phyloP scores from a whole-genome alignment of 176 grass and related monocot species.

The Oryza meyeriana region DNA sequence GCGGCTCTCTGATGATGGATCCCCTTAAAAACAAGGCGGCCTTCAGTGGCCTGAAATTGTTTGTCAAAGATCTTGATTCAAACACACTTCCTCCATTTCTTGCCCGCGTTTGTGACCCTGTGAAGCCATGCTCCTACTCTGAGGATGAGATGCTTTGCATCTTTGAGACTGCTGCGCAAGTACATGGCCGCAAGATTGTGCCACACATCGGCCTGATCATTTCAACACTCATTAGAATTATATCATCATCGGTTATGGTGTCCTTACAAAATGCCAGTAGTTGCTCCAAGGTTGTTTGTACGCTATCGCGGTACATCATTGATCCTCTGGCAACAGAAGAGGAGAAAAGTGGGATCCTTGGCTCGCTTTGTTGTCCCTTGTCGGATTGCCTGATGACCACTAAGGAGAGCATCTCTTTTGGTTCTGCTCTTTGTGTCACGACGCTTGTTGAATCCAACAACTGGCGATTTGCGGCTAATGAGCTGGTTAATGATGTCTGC shows the following conservation, averaged over 20 bases:
- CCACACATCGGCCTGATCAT: slow-evolving; percentile 48
- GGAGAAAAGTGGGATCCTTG: slow-evolving; percentile 46
- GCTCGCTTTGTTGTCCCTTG: slow-evolving; percentile 46
- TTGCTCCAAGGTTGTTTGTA: slow-evolving; percentile 49
- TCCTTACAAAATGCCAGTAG: slow-evolving; percentile 25
- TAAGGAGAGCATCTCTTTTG: slow-evolving; percentile 46
- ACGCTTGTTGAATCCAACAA: slow-evolving; percentile 56
- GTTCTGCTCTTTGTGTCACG: slow-evolving; percentile 50
- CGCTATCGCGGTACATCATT: slow-evolving; percentile 47
- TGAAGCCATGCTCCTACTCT: slow-evolving; percentile 22
- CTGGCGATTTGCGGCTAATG: slow-evolving; percentile 52
- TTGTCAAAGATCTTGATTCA: slow-evolving; percentile 51
- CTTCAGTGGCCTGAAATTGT: slow-evolving; percentile 36
- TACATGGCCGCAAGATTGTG: slow-evolving; percentile 47
- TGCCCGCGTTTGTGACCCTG: slow-evolving; percentile 33
- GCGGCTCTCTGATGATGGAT: slow-evolving; percentile 11
- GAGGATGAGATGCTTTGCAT: slow-evolving; percentile 47
- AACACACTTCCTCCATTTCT: slow-evolving; percentile 66
- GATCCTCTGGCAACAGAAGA: slow-evolving; percentile 45
- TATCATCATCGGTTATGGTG: slow-evolving; percentile 27
- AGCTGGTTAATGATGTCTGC: slow-evolving; percentile 64
- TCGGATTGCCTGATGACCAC: slow-evolving; percentile 58
- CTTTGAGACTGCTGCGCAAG: slow-evolving; percentile 53
- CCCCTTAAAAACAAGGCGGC: not conserved
- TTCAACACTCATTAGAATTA: slow-evolving; percentile 33